A percentile compares a stretch with the other conserved stretches of the same genome.
Evolutionary conservation across 1,139 yeast genomes (phyloP).

Genomic region (Lizanozyma gosingica): DNA sequence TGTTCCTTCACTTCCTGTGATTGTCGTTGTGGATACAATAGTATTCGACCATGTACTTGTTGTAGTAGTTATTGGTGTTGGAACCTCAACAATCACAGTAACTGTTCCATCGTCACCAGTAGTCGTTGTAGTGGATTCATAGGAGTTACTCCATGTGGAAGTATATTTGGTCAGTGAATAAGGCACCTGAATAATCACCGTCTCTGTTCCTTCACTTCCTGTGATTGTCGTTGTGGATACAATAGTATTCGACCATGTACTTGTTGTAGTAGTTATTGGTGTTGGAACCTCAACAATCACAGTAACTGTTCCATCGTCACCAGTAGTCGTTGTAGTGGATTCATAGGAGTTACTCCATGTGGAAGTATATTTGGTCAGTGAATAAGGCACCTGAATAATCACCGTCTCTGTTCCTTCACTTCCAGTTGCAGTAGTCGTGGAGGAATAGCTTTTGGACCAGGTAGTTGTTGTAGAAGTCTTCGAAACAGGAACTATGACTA

Average conservation of each 20-base stretch:
- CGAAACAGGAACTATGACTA: neutral
- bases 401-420: neutral
- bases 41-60: conserved; percentile 9
- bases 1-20: neutral
- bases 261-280: neutral
- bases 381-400: neutral
- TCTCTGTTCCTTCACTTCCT: neutral
- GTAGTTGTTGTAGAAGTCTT: neutral
- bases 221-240: neutral
- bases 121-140: conserved; percentile 5
- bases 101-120: conserved; percentile 8
- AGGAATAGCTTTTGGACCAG: neutral
- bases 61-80: conserved; percentile 9
- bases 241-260: neutral
- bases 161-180: conserved; percentile 2
- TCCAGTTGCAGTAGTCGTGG: neutral
- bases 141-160: conserved; percentile 4
- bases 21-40: conserved; percentile 6
- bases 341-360: neutral
- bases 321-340: neutral
- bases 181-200: neutral
- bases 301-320: neutral
- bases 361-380: neutral
- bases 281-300: neutral
- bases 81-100: conserved; percentile 11